Base-by-base conservation (phyloP, 2,329 filamentous ascomycete genomes). In the Neoarthrinium moseri region DNA sequence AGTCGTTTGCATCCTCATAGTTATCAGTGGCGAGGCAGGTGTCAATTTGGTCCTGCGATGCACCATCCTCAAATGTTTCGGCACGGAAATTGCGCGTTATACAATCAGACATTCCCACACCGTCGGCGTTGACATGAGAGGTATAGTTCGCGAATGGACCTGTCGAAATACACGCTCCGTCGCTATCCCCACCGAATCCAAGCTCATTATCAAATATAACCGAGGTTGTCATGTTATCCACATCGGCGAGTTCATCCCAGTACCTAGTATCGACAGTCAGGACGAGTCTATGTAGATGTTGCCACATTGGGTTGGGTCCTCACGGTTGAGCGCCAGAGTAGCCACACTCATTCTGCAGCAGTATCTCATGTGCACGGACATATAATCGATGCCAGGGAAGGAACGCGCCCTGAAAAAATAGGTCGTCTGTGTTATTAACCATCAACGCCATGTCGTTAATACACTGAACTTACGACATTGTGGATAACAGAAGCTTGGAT, bases 321-420 rank as follows among this genome's bases (percentile, higher is more conserved):
- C 21, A 45, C 42, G 44, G 44, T 17, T 46, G 44, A 8, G 44
- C 35, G 10, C 37, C 35, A 15, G 27, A 29, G 36, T 46, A 41
- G 24, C 27, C 27, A 29, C 44, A 46, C 21, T 46, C 43, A n/a
- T 35, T 37, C 34, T 46, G 43, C 15, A 46, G 21, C 21, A 46
- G 33, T 13, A 46, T 39, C 27, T 39, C 43, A 21, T 46, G 33
- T 21, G 43, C 43, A 15, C 34, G 43, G 21, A 46, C 34, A 22
- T 41, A 41, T 20, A 46, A 29, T 15, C 27, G 44, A 24, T 46
- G 35, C 44, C 44, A 33, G 8, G 37, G 44, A 12, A 46, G 20
- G 18, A 46, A 46, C 12, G 44, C 44, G 11, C 35, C 44, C 26
- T 46, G 17, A 13, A 18, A 2, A 3, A 13, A 6, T 35, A 1